Evolutionary conservation across 1,139 yeast species (phyloP).

Genomic region (Wickerhamomyces sp.): DNA sequence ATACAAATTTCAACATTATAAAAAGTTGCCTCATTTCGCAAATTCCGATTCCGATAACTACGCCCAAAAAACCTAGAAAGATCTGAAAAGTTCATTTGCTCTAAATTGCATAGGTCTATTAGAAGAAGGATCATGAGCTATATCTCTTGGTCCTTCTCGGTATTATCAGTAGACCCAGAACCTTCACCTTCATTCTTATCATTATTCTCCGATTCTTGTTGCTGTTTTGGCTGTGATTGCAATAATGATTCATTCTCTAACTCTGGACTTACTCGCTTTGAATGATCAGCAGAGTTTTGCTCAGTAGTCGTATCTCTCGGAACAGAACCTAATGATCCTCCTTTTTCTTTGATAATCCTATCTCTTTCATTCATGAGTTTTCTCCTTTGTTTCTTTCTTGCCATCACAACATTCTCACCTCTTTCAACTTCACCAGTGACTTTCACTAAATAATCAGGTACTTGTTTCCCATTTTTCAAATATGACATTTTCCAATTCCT

Average conservation of each 20-base stretch:
- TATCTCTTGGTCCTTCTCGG: not conserved
- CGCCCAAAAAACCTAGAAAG: too few relatives aligned
- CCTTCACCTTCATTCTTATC: not conserved
- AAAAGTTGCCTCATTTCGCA: constrained; percentile 4
- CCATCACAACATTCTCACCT: constrained; percentile 15
- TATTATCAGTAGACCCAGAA: not conserved
- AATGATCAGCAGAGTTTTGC: too few relatives aligned
- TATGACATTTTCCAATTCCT: constrained; percentile 90
- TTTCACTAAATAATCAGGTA: constrained; percentile 71
- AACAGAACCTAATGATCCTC: not conserved
- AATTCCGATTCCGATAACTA: not conserved
- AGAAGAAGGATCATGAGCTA: not conserved
- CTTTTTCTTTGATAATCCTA: not conserved
- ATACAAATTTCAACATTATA: too few relatives aligned
- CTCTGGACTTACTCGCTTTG: too few relatives aligned
- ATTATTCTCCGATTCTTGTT: not conserved
- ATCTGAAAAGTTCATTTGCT: too few relatives aligned
- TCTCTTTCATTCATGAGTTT: constrained; percentile 5
- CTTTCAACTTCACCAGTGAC: constrained; percentile 82
- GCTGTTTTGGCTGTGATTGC: not conserved
- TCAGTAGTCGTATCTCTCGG: not conserved
- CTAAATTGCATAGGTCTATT: not conserved
- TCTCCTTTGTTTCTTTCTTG: constrained; percentile 16
- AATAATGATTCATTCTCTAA: too few relatives aligned
- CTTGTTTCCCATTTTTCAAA: constrained; percentile 61